Percentiles rank a stretch among this genome's conserved stretches.
phyloP scores from a whole-genome alignment of 2,329 filamentous ascomycete species.

The Microdochium bolleyi region DNA sequence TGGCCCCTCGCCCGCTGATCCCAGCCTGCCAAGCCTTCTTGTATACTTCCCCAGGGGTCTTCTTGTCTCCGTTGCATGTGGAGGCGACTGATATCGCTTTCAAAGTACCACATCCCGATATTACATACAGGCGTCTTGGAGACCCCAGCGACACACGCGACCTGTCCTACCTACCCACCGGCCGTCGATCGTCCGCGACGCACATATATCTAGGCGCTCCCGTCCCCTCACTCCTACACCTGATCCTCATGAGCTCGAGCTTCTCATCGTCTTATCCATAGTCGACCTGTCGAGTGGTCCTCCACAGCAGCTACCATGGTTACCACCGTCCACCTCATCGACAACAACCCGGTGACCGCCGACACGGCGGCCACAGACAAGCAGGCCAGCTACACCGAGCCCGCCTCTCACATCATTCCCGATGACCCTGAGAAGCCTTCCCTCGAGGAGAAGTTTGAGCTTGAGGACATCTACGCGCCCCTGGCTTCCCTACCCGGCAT shows the following conservation, averaged over 20 bases:
- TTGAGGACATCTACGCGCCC: conserved; percentile 28
- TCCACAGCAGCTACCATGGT: not conserved
- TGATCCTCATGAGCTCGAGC: not conserved
- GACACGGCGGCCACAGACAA: not conserved
- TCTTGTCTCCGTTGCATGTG: not conserved
- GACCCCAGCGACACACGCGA: not conserved
- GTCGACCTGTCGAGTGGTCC: not conserved
- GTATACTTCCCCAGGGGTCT: not conserved
- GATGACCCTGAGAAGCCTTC: conserved; percentile 1
- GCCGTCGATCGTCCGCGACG: not conserved
- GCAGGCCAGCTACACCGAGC: conserved; percentile 1
- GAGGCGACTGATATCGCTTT: not conserved
- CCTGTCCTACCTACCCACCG: not conserved
- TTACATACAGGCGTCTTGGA: too few relatives aligned
- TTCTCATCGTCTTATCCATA: not conserved
- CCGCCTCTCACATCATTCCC: conserved; percentile 1
- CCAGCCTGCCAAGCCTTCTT: not conserved
- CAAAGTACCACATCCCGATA: not conserved
- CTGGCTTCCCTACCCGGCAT: conserved; percentile 31
- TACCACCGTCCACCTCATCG: not conserved
- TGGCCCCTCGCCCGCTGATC: not conserved
- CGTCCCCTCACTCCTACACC: not conserved
- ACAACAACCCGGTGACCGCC: conserved; percentile 1
- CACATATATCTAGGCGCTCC: not conserved
- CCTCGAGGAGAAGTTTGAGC: conserved; percentile 5